Conservation (phyloP, 305 asterid genomes). For the Fraxinus albicans region DNA sequence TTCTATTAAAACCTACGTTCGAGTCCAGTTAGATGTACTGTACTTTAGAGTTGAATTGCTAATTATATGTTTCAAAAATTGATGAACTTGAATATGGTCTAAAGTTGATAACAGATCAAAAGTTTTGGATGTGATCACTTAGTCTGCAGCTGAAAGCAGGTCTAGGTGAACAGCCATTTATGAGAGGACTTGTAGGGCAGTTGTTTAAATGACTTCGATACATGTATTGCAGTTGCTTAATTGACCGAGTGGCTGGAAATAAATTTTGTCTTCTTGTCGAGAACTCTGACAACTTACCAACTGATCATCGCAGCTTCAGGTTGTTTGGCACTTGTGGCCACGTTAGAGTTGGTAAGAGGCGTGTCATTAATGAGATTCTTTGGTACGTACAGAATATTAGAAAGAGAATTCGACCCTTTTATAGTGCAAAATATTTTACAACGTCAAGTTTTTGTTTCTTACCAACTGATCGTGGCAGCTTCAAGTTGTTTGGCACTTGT, state of each 20-base stretch:
- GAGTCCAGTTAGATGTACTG: background rate
- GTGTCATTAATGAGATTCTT: background rate
- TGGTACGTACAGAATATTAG: background rate
- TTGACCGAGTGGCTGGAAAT: background rate
- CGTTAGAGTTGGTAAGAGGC: background rate
- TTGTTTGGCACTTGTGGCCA: background rate
- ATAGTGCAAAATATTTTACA: background rate
- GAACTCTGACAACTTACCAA: background rate
- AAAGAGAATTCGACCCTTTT: background rate
- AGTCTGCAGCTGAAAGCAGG: background rate
- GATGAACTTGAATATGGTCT: background rate
- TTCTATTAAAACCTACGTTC: background rate
- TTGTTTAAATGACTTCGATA: background rate
- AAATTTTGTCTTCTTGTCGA: background rate
- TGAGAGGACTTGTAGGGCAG: background rate
- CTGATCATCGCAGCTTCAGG: background rate
- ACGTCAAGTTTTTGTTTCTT: background rate
- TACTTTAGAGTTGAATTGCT: background rate
- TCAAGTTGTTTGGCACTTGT: background rate
- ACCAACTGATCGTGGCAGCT: background rate
- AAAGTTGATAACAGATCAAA: constrained; percentile 1
- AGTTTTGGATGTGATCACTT: background rate
- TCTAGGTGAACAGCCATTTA: background rate
- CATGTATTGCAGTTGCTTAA: background rate
- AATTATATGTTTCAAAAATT: background rate